Evolutionary conservation across 1,284 basidiomycete genomes (phyloP).

Genomic region (Apiotrichum gracile): DNA sequence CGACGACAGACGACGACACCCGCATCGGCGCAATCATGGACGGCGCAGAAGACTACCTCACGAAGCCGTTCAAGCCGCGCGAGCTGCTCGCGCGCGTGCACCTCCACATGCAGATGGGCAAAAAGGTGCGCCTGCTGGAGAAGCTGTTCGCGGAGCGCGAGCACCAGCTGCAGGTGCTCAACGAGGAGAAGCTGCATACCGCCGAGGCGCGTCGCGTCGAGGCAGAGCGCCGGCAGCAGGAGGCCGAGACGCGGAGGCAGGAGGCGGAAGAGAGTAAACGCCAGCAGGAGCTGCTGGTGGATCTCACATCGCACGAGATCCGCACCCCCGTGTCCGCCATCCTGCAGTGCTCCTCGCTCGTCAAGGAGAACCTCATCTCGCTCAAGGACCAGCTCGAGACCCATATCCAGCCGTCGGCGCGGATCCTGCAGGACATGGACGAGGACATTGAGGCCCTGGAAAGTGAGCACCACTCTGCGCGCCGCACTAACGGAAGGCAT

Average conservation of each 20-base stretch:
- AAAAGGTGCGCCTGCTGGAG: slow-evolving; percentile 24
- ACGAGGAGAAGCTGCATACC: slow-evolving; percentile 22
- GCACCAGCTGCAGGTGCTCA: slow-evolving; percentile 27
- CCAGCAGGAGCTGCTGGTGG: slow-evolving; percentile 32
- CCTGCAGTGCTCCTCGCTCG: slow-evolving; percentile 28
- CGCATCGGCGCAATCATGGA: slow-evolving; percentile 28
- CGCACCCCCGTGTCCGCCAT: slow-evolving; percentile 30
- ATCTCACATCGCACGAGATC: slow-evolving; percentile 34
- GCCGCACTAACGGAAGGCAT: slow-evolving; percentile 16
- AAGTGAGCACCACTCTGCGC: slow-evolving; percentile 2
- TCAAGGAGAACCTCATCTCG: slow-evolving; percentile 27
- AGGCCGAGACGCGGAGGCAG: slow-evolving; percentile 19
- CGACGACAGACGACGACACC: slow-evolving; percentile 17
- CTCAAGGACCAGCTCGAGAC: slow-evolving; percentile 16
- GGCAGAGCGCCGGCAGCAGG: slow-evolving; percentile 23
- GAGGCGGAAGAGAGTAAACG: slow-evolving; percentile 24
- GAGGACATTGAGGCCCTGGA: slow-evolving; percentile 37
- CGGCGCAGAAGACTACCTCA: slow-evolving; percentile 42
- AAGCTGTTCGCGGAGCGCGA: slow-evolving; percentile 23
- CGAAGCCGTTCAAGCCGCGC: slow-evolving; percentile 29
- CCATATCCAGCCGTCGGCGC: slow-evolving; percentile 14
- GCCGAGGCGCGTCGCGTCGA: slow-evolving; percentile 23
- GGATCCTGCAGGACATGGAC: slow-evolving; percentile 28
- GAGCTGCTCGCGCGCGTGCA: slow-evolving; percentile 44
- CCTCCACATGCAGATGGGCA: slow-evolving; percentile 30